phyloP scores from a whole-genome alignment of 495 filamentous ascomycete species.

The Tuber umbilicatum region DNA sequence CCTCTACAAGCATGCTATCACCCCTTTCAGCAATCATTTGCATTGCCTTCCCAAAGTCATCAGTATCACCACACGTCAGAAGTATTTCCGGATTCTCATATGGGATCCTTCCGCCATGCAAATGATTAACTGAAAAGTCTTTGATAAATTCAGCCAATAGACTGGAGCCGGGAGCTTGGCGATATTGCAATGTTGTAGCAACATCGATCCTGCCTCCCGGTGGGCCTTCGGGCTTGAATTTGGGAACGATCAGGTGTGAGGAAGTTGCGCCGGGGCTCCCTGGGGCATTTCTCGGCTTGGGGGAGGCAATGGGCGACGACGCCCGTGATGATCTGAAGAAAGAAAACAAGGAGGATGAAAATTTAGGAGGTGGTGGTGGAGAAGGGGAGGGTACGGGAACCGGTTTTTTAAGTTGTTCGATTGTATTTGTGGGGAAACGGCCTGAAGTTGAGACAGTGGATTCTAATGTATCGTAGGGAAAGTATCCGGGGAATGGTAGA shows the following conservation, averaged over 20 bases:
- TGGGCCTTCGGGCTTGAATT: conserved; percentile 51
- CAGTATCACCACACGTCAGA: conserved; percentile 72
- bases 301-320: conserved; percentile 27
- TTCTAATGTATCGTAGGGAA: conserved; percentile 86
- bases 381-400: conserved; percentile 49
- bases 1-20: conserved; percentile 67
- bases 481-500: conserved; percentile 67
- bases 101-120: conserved; percentile 69
- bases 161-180: conserved; percentile 66
- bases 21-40: conserved; percentile 57
- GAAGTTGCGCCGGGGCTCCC: no score
- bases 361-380: no score
- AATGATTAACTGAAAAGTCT: conserved; percentile 65
- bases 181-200: conserved; percentile 77
- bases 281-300: no score
- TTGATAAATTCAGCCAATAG: conserved; percentile 67
- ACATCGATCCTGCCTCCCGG: conserved; percentile 63
- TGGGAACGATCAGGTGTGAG: no score
- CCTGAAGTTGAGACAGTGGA: conserved; percentile 66
- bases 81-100: conserved; percentile 69
- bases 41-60: conserved; percentile 72
- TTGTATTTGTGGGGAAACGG: no score
- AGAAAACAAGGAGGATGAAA: conserved; percentile 31
- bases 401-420: conserved; percentile 50
- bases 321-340: conserved; percentile 24